phyloP scores from a whole-genome alignment of 441 rosid species.

The Capsella rubella region DNA sequence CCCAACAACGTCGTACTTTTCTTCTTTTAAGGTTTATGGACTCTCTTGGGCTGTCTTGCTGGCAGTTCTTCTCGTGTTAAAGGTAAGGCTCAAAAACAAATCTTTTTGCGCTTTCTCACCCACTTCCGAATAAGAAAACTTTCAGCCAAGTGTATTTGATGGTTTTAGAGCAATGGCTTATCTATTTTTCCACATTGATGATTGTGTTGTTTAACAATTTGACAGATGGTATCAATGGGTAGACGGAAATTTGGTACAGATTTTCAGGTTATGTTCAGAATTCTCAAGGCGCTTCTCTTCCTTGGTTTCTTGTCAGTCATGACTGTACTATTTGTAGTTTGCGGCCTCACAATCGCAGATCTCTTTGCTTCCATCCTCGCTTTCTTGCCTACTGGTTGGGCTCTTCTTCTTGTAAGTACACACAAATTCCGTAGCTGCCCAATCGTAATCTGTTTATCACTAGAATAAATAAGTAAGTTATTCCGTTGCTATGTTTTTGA shows the following conservation, averaged over 20 bases:
- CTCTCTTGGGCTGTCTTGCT: constrained; percentile 87
- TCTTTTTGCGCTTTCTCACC: neutral
- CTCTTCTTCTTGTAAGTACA: constrained; percentile 80
- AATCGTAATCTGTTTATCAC: neutral
- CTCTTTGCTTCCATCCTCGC: constrained; percentile 80
- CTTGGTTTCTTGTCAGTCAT: constrained; percentile 90
- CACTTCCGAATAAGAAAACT: neutral
- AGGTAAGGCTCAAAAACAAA: constrained; percentile 58
- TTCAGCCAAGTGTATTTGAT: neutral
- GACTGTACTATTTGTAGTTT: constrained; percentile 79
- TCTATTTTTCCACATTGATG: constrained; percentile 7
- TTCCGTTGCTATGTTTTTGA: constrained; percentile 22
- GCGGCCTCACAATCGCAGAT: constrained; percentile 74
- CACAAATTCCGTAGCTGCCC: constrained; percentile 6
- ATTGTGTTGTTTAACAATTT: constrained; percentile 18
- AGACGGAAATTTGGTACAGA: constrained; percentile 79
- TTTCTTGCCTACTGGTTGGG: constrained; percentile 96
- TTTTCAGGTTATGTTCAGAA: constrained; percentile 93
- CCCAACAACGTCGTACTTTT: constrained; percentile 18
- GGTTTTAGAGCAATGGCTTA: neutral
- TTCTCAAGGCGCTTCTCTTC: constrained; percentile 91
- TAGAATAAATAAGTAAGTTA: neutral
- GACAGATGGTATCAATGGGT: constrained; percentile 90
- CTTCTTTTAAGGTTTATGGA: constrained; percentile 72
- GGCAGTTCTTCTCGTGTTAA: constrained; percentile 67